Base-by-base conservation (phyloP, 805 yeast genomes). In the Wickerhamomyces ciferrii region DNA sequence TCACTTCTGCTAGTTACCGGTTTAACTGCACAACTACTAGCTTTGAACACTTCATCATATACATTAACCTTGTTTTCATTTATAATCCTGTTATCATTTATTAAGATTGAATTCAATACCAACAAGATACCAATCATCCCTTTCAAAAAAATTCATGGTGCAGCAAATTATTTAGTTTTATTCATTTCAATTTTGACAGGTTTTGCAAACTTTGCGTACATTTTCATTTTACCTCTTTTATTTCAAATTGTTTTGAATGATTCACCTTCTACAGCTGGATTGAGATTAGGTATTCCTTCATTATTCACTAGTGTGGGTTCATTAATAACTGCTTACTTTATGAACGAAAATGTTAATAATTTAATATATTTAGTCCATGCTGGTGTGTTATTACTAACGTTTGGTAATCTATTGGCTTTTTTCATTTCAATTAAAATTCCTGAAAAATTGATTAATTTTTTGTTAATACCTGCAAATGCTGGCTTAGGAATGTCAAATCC, bases 401-500 rank as follows among this genome's bases (percentile, higher is more conserved):
- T 66, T 1, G 76, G 78, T 8, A 70, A 67, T 45, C 55, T 56
- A 18, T 46, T 61, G 7, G 69, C 73, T 24, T 74, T 76, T 15
- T 32, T 66, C 3, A 36, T 78, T 2, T 68, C 80, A 3, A 54
- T 67, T 14, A 52, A 53, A 1, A 65, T 66, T 3, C 46, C 60
- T 13, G 61, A 67, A 17, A 51, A 67, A 2, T 49, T 61, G 19
- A 61, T 72, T 53, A 68, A 65, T 31, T 73, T 74, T 45, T 73
- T 62, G 48, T 48, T 69, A 6, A 49, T 81, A 36, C 63, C 71
- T 21, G 53, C 75, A 11, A 63, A 76, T 15, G 78, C 83, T 2
- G 78, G 83, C 1, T 59, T 75, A 43, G 82, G 83, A 0, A 77
- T 78, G 53, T 66, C 84, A 1, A 71, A 77, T 6, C 83, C 89